Evolutionary conservation across 345 rosid genomes (phyloP).

Genomic region (Rhodamnia rubescens): DNA sequence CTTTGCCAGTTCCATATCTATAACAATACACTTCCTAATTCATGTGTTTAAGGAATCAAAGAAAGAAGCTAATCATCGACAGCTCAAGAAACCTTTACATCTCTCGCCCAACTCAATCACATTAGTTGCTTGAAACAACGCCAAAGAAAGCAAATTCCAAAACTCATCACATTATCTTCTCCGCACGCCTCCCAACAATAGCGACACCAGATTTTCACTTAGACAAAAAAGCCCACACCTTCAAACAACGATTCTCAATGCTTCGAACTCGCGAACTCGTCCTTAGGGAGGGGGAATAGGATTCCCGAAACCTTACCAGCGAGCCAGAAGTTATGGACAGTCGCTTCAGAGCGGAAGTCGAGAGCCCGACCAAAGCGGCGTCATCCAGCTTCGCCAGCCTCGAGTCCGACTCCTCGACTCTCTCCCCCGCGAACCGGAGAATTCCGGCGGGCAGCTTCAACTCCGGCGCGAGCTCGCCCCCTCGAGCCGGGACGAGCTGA

Average conservation of each 20-base stretch:
- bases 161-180: background rate
- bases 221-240: too few relatives aligned
- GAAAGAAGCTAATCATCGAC: background rate
- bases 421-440: constrained; percentile 34
- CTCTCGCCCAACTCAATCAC: background rate
- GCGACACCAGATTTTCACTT: too few relatives aligned
- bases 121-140: background rate
- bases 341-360: constrained; percentile 54
- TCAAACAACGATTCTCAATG: too few relatives aligned
- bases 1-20: background rate
- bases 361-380: constrained; percentile 56
- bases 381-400: constrained; percentile 44
- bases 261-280: too few relatives aligned
- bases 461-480: background rate
- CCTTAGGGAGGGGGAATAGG: background rate
- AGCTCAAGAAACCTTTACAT: background rate
- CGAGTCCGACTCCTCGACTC: constrained; percentile 11
- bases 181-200: background rate
- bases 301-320: constrained; percentile 29
- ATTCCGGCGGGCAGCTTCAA: constrained; percentile 53
- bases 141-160: background rate
- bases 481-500: constrained; percentile 21
- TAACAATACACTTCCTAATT: background rate
- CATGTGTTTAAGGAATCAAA: background rate
- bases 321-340: constrained; percentile 65